Evolutionary conservation across 2,329 filamentous ascomycete species (phyloP), one percentile per base, ranked within the genome.

Genomic region (Metarhizium anisopliae): DNA sequence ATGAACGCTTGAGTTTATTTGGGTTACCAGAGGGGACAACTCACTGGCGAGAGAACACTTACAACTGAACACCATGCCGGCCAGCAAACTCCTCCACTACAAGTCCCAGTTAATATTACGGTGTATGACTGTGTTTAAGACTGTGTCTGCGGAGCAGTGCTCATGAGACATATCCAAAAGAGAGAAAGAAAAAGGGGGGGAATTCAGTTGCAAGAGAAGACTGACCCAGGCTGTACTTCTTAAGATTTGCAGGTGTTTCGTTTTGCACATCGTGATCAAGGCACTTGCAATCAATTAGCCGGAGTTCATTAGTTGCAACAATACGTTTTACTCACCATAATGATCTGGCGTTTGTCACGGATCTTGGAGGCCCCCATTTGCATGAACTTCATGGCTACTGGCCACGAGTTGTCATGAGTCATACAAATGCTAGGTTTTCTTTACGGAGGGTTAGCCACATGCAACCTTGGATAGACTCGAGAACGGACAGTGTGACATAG

Each of bases 231-330:
- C 70, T 67, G 70, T 96, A 96, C 66, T 96, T 96, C 64, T 86
- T 84, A 47, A 95, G 68, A 64, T 96, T 96, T 60, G 82, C 74
- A 59, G 89, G 85, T 55, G 76, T 83, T 70, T 85, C 89, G 70
- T 95, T 94, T 67, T 95, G 89, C 0, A 96, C 88, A 63, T 96
- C 90, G 66, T 96, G 92, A 65, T 96, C 91, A 2, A 95, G 73
- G 0, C 7, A 8, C 32, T 35, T 35, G 2, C 32, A 35, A 35
- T 35, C 32, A 35, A 35, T 35, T 35, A 35, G 10, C 32, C 32
- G 3, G 10, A 8, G 32, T 35, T 35, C 7, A 35, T 35, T 35
- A 3, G 7, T 35, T 11, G 7, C 32, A 11, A 11, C 32, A 7
- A 11, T 11, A 35, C 3, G 10, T 11, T 35, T 35, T 7, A 35